A percentile compares a stretch with the other conserved stretches of the same genome.
These are phyloP conservation scores for Kurtzmaniella cleridarum DNA, from an alignment of 805 yeast genomes.

Conservation along the genomic window DNA sequence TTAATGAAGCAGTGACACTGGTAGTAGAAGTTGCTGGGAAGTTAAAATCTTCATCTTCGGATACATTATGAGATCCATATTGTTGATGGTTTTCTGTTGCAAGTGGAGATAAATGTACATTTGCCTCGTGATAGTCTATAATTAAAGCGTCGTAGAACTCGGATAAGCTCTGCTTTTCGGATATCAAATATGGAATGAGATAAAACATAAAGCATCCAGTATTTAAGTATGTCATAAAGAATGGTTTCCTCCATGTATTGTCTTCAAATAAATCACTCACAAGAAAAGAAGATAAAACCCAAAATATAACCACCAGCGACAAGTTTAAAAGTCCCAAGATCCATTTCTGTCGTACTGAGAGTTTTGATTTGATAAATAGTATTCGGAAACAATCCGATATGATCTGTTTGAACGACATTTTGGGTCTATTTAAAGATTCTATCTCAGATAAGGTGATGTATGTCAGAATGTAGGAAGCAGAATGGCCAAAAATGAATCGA, in stretches of 20 bases:
- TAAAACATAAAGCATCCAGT: slow-evolving; percentile 81
- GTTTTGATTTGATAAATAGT: slow-evolving; percentile 9
- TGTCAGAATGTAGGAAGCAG: not conserved
- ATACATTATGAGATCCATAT: too few species aligned
- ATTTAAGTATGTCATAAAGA: slow-evolving; percentile 85
- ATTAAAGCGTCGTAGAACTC: slow-evolving; percentile 11
- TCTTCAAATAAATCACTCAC: slow-evolving; percentile 72
- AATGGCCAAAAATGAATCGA: slow-evolving; percentile 1
- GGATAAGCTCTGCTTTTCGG: slow-evolving; percentile 18
- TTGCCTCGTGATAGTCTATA: too few species aligned
- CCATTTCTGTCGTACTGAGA: slow-evolving; percentile 50
- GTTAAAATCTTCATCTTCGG: not conserved
- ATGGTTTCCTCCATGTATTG: slow-evolving; percentile 77
- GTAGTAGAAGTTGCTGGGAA: not conserved
- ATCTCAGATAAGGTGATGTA: not conserved
- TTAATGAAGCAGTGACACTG: not conserved
- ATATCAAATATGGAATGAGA: slow-evolving; percentile 51
- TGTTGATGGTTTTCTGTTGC: too few species aligned
- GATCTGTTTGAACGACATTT: slow-evolving; percentile 3
- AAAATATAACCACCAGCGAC: slow-evolving; percentile 69
- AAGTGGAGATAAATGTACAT: too few species aligned
- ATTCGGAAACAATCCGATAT: slow-evolving; percentile 2
- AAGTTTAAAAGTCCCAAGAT: slow-evolving; percentile 70
- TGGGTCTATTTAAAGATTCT: not conserved
- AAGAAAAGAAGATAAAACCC: slow-evolving; percentile 89